Percentiles rank a stretch among this genome's conserved stretches.
These are phyloP conservation scores for Acacia acuminata DNA, from an alignment of 306 rosid genomes.

Conservation along the genomic window DNA sequence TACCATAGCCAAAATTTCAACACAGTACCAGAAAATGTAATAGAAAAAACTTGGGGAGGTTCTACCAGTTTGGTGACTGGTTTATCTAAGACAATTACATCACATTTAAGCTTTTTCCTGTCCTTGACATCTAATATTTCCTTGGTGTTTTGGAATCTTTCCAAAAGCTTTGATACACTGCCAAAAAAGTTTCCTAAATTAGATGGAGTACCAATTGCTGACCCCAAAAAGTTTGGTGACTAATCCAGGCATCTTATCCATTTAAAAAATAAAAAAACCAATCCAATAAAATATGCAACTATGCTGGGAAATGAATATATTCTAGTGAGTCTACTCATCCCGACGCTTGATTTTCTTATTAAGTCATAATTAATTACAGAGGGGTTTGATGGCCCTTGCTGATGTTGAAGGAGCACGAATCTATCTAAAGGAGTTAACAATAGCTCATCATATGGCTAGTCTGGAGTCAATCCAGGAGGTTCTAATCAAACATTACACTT, in stretches of 20 bases:
- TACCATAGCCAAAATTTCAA: not conserved
- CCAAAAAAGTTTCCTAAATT: not conserved
- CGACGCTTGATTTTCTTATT: conserved; percentile 5
- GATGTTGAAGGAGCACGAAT: conserved; percentile 96
- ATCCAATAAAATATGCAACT: not conserved
- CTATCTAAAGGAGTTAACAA: conserved; percentile 74
- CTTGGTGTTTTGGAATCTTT: not conserved
- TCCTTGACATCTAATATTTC: not conserved
- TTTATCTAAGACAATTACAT: not conserved
- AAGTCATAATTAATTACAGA: conserved; percentile 51
- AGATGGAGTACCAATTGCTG: not conserved
- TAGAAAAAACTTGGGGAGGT: not conserved
- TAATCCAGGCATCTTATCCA: not conserved
- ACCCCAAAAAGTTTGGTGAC: not conserved
- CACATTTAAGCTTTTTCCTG: not conserved
- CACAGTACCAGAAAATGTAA: not conserved
- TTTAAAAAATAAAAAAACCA: not conserved
- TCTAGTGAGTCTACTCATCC: not conserved
- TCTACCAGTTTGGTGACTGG: not conserved
- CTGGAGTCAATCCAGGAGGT: conserved; percentile 82
- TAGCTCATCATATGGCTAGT: conserved; percentile 94
- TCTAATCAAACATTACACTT: conserved; percentile 76
- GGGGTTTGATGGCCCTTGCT: conserved; percentile 94
- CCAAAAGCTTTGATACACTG: not conserved
- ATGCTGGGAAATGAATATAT: not conserved